A percentile compares a stretch with the other conserved stretches of the same genome.
Conservation (phyloP, 2,329 filamentous ascomycete genomes). For the Aspergillus hortae region DNA sequence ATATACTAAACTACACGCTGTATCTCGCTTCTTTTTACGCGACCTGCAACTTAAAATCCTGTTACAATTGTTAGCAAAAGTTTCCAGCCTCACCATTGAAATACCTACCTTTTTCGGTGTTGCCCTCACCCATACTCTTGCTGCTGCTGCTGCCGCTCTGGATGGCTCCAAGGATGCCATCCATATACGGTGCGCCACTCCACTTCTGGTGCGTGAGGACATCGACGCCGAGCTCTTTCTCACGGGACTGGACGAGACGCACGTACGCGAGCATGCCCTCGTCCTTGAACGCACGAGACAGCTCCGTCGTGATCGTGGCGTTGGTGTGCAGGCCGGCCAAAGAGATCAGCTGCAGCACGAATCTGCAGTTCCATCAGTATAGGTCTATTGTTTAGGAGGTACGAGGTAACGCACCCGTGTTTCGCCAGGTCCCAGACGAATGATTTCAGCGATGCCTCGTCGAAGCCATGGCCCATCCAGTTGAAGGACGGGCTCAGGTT, state of each 20-base stretch:
- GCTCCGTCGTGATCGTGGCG: slow-evolving; percentile 65
- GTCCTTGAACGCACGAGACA: slow-evolving; percentile 77
- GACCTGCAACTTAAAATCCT: too few relatives aligned
- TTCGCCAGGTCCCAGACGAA: slow-evolving; percentile 97
- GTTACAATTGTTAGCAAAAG: background rate
- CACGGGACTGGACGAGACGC: slow-evolving; percentile 80
- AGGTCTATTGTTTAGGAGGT: too few relatives aligned
- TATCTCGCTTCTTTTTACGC: too few relatives aligned
- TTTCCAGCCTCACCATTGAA: background rate
- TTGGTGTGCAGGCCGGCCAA: slow-evolving; percentile 62
- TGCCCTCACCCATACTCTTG: slow-evolving; percentile 92
- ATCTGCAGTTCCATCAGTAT: slow-evolving; percentile 33
- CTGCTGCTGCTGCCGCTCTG: slow-evolving; percentile 86
- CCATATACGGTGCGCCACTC: slow-evolving; percentile 71
- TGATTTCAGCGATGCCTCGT: slow-evolving; percentile 72
- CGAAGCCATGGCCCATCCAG: slow-evolving; percentile 96
- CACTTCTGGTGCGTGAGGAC: slow-evolving; percentile 91
- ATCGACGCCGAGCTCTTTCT: slow-evolving; percentile 88
- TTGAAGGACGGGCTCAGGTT: slow-evolving; percentile 97
- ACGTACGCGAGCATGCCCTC: slow-evolving; percentile 98
- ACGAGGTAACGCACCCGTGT: slow-evolving; percentile 64
- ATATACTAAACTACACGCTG: too few relatives aligned
- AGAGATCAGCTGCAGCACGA: slow-evolving; percentile 62
- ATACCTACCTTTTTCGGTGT: slow-evolving; percentile 63
- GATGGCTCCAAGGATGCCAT: slow-evolving; percentile 84